Percentiles rank a stretch among this genome's conserved stretches.
Evolutionary conservation across 805 yeast genomes (phyloP).

Genomic region (Zygosaccharomyces lentus): DNA sequence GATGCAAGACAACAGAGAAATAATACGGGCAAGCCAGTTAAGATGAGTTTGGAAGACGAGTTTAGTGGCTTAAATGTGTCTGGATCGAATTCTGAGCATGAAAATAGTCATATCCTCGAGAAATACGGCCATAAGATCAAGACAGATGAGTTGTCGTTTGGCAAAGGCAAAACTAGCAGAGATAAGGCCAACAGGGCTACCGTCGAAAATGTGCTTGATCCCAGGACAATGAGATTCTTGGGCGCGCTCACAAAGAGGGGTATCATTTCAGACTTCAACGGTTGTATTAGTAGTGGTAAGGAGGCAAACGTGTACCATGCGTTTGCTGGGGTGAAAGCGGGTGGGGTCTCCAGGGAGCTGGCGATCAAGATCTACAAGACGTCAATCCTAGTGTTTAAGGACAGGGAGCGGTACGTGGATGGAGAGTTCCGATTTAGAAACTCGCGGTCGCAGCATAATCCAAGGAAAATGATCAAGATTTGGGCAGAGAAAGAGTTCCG

Average conservation of each 20-base stretch:
- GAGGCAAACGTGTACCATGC: slow-evolving; percentile 99
- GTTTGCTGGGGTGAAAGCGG: slow-evolving; percentile 33
- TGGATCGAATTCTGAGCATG: slow-evolving; percentile 25
- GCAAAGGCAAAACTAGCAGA: slow-evolving; percentile 55
- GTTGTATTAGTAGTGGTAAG: slow-evolving; percentile 94
- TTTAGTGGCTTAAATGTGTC: slow-evolving; percentile 18
- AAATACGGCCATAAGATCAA: slow-evolving; percentile 63
- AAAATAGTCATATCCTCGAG: slow-evolving; percentile 50
- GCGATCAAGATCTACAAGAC: slow-evolving; percentile 96
- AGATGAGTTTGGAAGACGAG: slow-evolving; percentile 25
- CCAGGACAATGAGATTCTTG: slow-evolving; percentile 81
- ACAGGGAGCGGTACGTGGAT: slow-evolving; percentile 90
- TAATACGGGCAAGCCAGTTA: not conserved
- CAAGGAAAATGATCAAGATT: slow-evolving; percentile 92
- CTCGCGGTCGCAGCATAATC: slow-evolving; percentile 81
- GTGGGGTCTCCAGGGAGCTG: slow-evolving; percentile 42
- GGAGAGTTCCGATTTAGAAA: slow-evolving; percentile 93
- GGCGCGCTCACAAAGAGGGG: slow-evolving; percentile 81
- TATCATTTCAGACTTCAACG: slow-evolving; percentile 77
- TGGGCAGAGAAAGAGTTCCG: slow-evolving; percentile 99
- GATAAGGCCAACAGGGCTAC: slow-evolving; percentile 95
- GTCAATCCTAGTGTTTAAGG: slow-evolving; percentile 93
- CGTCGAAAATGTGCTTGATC: slow-evolving; percentile 93
- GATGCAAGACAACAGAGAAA: not conserved
- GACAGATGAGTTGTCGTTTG: slow-evolving; percentile 52